phyloP scores from a whole-genome alignment of 2,329 filamentous ascomycete species.

The Hymenoscyphus infarciens region DNA sequence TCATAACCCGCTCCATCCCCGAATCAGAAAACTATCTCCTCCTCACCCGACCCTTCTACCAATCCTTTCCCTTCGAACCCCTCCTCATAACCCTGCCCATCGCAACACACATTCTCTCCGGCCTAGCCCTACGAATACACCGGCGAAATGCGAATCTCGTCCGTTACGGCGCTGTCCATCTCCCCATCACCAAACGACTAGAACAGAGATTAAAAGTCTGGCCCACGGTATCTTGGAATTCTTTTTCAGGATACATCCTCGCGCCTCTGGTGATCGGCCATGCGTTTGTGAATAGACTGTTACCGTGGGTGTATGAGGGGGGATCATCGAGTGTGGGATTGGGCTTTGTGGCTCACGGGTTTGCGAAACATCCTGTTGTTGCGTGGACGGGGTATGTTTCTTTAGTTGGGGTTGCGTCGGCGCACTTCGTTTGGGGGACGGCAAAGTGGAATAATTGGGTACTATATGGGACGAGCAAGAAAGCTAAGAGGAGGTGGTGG shows the following conservation, averaged over 20 bases:
- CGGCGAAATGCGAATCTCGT: constrained; percentile 66
- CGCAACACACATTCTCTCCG: constrained; percentile 70
- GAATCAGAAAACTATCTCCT: constrained; percentile 82
- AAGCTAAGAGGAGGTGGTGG: constrained; percentile 65
- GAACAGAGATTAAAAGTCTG: constrained; percentile 35
- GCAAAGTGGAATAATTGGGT: constrained; percentile 74
- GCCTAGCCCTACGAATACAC: constrained; percentile 72
- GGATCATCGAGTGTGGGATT: constrained; percentile 84
- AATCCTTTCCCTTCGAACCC: constrained; percentile 76
- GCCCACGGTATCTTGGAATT: constrained; percentile 69
- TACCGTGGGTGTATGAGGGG: constrained; percentile 75
- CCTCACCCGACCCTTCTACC: constrained; percentile 88
- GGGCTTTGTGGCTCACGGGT: constrained; percentile 80
- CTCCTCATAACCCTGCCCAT: constrained; percentile 74
- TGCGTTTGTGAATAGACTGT: constrained; percentile 67
- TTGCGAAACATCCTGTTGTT: constrained; percentile 64
- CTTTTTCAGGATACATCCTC: constrained; percentile 69
- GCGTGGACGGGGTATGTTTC: constrained; percentile 67
- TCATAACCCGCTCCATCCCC: constrained; percentile 67
- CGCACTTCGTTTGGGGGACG: constrained; percentile 80
- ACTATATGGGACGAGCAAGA: constrained; percentile 51
- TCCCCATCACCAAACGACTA: constrained; percentile 42
- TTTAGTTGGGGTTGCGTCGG: constrained; percentile 64
- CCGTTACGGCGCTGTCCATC: constrained; percentile 70
- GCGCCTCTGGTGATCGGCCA: constrained; percentile 66